Base-by-base conservation (phyloP, 176 grass and related monocot genomes). In the Triticum turgidum region DNA sequence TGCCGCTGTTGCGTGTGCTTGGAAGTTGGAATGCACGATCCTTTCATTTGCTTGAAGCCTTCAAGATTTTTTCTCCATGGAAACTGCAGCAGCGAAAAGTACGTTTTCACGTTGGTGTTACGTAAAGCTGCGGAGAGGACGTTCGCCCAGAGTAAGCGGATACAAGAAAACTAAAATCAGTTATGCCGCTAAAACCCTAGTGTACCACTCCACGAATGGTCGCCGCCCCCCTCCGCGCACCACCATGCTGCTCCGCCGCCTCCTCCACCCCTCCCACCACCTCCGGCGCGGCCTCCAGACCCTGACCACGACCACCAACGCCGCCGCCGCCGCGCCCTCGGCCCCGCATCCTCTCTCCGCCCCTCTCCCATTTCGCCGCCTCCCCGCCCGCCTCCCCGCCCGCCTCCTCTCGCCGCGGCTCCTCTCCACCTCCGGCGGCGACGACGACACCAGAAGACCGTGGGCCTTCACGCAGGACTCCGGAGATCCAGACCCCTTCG, bases 211-310 rank as follows among this genome's bases (percentile, higher is more conserved):
- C 56, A 69, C 84, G 85, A 88, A 68, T 68, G 87, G 85, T 64
- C 81, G 83, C 87, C 73, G 79, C 86, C 79, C 37, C 47, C 62
- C 66, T 59, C 81, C 83, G 70, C 82, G 25, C 86, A 29, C 86
- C 71, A 83, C 83, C 81, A 92, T 93, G 88, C 91, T 88, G 87
- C 94, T 89, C 49, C 89, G 89, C 94, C 85, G 89, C 86, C 91
- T 86, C 49, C 35, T 87, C 84, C 81, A 42, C 30, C 81, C 89
- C 58, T 87, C 88, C 61, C 76, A 84, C 83, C 86, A 75, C 74
- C 69, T 92, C 80, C 83, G 59, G 75, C 80, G 66, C 84, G 68
- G 82, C 15, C 71, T 91, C 37, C 87, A 77, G 33, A 78, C 77
- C 34, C 52, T 90, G 62, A 5, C 89, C 3, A 54, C 86, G 49